A percentile compares a stretch with the other conserved stretches of the same genome.
These are phyloP conservation scores for Penicillium sp. DNA, from an alignment of 2,329 filamentous ascomycete genomes.

Conservation along the genomic window DNA sequence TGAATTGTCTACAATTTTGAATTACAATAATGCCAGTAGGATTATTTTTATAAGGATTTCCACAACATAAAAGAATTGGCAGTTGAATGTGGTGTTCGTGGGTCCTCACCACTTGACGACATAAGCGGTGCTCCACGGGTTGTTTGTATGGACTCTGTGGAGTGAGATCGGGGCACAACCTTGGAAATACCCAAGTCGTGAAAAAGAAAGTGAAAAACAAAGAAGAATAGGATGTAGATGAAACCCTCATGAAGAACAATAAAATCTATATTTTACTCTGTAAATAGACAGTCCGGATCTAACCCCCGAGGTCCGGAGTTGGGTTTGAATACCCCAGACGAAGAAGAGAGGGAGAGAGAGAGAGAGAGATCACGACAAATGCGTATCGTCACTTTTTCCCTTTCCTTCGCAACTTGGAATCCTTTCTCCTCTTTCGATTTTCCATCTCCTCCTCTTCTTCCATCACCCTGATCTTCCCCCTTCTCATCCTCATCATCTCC, in stretches of 20 bases:
- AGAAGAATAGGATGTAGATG: background rate
- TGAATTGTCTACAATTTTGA: too few species aligned
- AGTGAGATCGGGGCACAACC: background rate
- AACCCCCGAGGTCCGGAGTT: conserved; percentile 5
- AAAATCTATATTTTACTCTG: background rate
- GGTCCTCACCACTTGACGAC: background rate
- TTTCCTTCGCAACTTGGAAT: background rate
- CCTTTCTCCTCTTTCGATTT: background rate
- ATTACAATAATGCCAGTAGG: too few species aligned
- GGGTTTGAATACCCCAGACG: conserved; percentile 6
- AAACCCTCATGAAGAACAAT: background rate
- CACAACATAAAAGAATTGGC: too few species aligned
- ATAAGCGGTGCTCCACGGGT: background rate
- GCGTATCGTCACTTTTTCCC: background rate
- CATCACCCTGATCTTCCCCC: background rate
- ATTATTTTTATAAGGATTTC: too few species aligned
- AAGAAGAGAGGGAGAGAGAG: background rate
- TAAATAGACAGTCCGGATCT: background rate
- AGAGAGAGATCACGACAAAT: conserved; percentile 5
- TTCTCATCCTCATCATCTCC: conserved; percentile 12
- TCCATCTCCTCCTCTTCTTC: background rate
- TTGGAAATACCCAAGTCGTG: background rate
- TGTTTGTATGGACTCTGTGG: background rate
- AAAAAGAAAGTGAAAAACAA: background rate
- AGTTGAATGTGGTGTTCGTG: background rate